phyloP scores from a whole-genome alignment of 208 protist species.

The Entamoeba nuttalli region DNA sequence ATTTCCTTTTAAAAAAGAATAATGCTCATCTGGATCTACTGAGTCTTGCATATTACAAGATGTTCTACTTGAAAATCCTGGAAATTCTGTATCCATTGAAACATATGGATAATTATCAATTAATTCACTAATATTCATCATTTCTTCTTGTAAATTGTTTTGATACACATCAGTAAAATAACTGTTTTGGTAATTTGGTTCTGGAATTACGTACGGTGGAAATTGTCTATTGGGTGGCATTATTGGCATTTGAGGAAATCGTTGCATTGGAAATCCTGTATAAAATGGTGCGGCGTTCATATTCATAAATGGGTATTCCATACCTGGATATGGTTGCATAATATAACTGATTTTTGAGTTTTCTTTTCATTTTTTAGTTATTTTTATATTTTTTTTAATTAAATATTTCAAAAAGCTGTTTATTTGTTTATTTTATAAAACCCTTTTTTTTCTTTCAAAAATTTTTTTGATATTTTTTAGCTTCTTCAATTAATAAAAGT shows the following conservation, averaged over 20 bases:
- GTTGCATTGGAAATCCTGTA: neutral
- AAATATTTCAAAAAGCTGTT: too few relatives aligned
- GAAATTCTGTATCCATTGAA: slow-evolving; percentile 7
- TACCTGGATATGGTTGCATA: neutral
- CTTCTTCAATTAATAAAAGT: too few relatives aligned
- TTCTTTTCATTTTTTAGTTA: too few relatives aligned
- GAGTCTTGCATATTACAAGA: neutral
- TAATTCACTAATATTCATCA: neutral
- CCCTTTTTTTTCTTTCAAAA: too few relatives aligned
- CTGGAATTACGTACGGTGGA: neutral
- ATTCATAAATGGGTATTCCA: neutral
- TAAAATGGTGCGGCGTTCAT: neutral
- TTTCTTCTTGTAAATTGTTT: neutral
- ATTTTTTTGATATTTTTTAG: too few relatives aligned
- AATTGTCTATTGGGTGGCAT: neutral
- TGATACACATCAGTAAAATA: neutral
- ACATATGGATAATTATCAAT: neutral
- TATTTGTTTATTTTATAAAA: too few relatives aligned
- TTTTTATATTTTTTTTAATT: too few relatives aligned
- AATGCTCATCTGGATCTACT: neutral
- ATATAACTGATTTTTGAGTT: too few relatives aligned
- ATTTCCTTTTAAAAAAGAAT: neutral
- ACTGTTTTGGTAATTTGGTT: neutral
- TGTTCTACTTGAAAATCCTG: neutral
- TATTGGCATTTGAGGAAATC: neutral